phyloP scores from a whole-genome alignment of 2,329 filamentous ascomycete genomes.

The Aspergillus eucalypticola region DNA sequence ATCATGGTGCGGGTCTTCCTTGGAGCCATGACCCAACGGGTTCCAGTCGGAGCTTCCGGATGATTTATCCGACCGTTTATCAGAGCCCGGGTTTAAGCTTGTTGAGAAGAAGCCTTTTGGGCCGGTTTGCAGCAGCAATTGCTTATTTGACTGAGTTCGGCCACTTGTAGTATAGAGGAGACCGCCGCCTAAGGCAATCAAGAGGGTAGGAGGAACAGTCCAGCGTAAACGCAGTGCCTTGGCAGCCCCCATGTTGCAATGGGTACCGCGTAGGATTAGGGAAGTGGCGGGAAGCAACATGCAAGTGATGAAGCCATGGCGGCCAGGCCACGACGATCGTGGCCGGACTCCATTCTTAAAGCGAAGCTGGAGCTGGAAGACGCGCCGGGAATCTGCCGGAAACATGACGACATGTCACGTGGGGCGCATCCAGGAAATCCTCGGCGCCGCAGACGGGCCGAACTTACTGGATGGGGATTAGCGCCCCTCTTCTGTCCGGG shows the following conservation, averaged over 20 bases:
- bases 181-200: slow-evolving; percentile 31
- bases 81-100: slow-evolving; percentile 13
- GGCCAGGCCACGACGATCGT: slow-evolving; percentile 21
- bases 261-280: slow-evolving; percentile 24
- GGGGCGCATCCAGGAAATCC: not conserved
- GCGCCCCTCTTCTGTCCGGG: slow-evolving; percentile 15
- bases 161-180: slow-evolving; percentile 29
- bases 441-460: slow-evolving; percentile 24
- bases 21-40: slow-evolving; percentile 9
- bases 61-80: slow-evolving; percentile 16
- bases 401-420: slow-evolving; percentile 34
- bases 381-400: not conserved
- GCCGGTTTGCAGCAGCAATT: slow-evolving; percentile 18
- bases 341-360: slow-evolving; percentile 10
- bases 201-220: slow-evolving; percentile 37
- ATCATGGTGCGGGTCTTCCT: slow-evolving; percentile 20
- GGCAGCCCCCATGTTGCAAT: slow-evolving; percentile 37
- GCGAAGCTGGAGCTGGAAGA: not conserved
- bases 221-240: slow-evolving; percentile 36
- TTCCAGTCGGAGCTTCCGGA: slow-evolving; percentile 1
- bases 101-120: slow-evolving; percentile 29
- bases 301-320: slow-evolving; percentile 15
- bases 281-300: slow-evolving; percentile 25
- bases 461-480: slow-evolving; percentile 21
- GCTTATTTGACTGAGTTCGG: slow-evolving; percentile 28